Evolutionary conservation across 202 grass and related monocot genomes (phyloP).

Genomic region (Carex arenaria): DNA sequence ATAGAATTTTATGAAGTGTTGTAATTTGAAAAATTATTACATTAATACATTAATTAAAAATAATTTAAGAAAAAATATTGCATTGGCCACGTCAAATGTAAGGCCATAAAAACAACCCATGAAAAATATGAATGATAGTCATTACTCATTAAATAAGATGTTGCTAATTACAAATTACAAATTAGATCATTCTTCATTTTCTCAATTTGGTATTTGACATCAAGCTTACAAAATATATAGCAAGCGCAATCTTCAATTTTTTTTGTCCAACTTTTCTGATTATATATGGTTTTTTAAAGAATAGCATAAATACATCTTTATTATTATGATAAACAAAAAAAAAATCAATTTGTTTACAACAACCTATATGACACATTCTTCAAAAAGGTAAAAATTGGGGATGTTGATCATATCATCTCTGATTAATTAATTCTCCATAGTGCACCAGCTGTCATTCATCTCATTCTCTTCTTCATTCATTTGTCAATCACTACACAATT

Average conservation of each 20-base stretch:
- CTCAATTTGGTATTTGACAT: neutral
- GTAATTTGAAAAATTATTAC: no score
- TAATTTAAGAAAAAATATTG: no score
- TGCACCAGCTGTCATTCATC: neutral
- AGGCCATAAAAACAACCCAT: no score
- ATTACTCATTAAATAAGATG: no score
- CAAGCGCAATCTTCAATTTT: neutral
- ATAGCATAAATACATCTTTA: constrained; percentile 15
- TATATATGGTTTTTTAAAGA: neutral
- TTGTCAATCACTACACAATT: constrained; percentile 10
- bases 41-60: no score
- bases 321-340: neutral
- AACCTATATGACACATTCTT: constrained; percentile 17
- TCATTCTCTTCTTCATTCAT: neutral
- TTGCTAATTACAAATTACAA: neutral
- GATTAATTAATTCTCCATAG: neutral
- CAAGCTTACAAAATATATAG: neutral
- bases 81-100: no score
- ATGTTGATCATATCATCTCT: constrained; percentile 9
- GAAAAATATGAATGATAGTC: no score
- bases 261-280: neutral
- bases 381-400: neutral
- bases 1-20: no score
- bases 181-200: neutral
- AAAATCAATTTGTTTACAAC: neutral